Evolutionary conservation across 352 stramenopile genomes (phyloP), one percentile per base, ranked within the genome.

Genomic region (Globisporangium middletonii): DNA sequence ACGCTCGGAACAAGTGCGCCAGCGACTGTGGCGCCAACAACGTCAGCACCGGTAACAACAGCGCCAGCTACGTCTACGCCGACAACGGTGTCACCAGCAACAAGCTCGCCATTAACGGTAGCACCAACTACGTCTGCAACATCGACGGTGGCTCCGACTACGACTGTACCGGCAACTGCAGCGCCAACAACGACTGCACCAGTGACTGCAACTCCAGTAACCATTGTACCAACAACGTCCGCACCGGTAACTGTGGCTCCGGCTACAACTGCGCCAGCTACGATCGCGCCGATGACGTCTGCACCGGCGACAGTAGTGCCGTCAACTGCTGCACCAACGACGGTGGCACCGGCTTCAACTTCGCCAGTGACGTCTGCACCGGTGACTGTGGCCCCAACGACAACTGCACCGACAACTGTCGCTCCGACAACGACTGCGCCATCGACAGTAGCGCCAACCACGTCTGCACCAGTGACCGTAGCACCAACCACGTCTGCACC

Each of bases 131-230:
- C 23, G 23, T 23, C 33, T 38, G 33, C 33, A 9, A 6, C 38
- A 44, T 9, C 38, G 3, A 44, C 38, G 3, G 16, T n/a, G 38
- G 38, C 16, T 19, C 38, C 38, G 6, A 55, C 42, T 27, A 53
- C 54, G 26, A 35, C 50, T 53, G 23, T 44, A 30, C 43, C 50
- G 30, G 50, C 44, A 23, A 11, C 50, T 37, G 46, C 43, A 26
- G 16, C 53, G 30, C 18, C 30, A 16, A 53, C 53, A 6, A 28
- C 28, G 6, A 27, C 50, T 44, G 19, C 50, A 55, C 26, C 27
- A 19, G 26, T 6, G 38, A 19, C 38, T 8, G 35, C 55, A 15
- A 26, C 60, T 23, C 50, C 62, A 41, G 35, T 41, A 23, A 23
- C 23, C 23, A 23, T 23, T 23, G 23, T 23, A 23, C 23, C 23